phyloP scores from a whole-genome alignment of 306 rosid species.

The Medicago truncatula region DNA sequence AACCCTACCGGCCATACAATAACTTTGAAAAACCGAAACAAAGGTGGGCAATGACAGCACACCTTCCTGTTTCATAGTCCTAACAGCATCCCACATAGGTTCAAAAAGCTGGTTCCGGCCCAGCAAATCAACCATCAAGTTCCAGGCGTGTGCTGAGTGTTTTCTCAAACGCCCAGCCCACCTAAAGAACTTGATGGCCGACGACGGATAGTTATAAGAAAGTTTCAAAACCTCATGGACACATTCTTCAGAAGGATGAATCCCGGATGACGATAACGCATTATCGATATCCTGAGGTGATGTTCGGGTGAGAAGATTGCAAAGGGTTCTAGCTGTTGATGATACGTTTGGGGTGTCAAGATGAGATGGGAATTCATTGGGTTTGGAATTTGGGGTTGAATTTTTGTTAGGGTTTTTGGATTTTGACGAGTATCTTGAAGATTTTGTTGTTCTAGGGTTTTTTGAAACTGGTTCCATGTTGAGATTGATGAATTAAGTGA shows the following conservation, averaged over 20 bases:
- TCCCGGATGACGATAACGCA: constrained; percentile 55
- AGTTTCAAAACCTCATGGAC: constrained; percentile 57
- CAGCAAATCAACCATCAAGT: constrained; percentile 67
- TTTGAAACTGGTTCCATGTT: constrained; percentile 51
- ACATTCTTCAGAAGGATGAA: constrained; percentile 52
- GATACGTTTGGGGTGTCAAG: constrained; percentile 48
- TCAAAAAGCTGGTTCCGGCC: constrained; percentile 75
- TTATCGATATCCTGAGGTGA: constrained; percentile 57
- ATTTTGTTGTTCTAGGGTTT: constrained; percentile 43
- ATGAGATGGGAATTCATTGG: constrained; percentile 46
- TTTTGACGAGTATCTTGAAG: constrained; percentile 31
- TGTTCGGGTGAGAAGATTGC: constrained; percentile 57
- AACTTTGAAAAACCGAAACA: constrained; percentile 63
- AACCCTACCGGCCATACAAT: constrained; percentile 57
- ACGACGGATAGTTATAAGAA: constrained; percentile 63
- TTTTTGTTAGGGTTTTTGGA: constrained; percentile 43
- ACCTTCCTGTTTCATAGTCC: constrained; percentile 67
- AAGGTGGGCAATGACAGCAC: constrained; percentile 57
- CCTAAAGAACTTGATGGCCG: constrained; percentile 75
- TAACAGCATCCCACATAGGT: constrained; percentile 75
- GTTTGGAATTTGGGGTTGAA: constrained; percentile 34
- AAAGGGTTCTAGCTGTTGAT: constrained; percentile 48
- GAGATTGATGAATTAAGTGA: background rate
- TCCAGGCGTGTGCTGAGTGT: constrained; percentile 66
- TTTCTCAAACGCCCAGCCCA: constrained; percentile 60